Evolutionary conservation across 2,329 filamentous ascomycete species (phyloP).

Genomic region (Apiospora kogelbergensis): DNA sequence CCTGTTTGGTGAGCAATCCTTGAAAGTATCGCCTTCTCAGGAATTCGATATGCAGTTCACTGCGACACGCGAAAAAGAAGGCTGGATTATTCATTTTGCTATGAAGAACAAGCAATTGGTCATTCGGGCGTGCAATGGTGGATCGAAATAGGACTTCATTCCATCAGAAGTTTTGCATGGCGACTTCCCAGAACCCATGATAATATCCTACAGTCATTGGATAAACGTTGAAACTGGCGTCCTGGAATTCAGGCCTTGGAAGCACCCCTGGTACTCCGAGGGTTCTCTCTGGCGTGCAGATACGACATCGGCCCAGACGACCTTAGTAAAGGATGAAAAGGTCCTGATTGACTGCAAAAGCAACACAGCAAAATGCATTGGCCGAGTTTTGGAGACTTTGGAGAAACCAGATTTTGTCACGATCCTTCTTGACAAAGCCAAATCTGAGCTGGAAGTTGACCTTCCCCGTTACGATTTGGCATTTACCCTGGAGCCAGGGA

Average conservation of each 20-base stretch:
- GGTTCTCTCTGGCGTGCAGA: background rate
- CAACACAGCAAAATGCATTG: background rate
- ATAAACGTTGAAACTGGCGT: background rate
- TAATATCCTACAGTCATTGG: background rate
- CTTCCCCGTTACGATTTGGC: slow-evolving; percentile 31
- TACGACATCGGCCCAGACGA: background rate
- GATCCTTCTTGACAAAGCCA: background rate
- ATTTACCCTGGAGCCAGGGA: slow-evolving; percentile 39
- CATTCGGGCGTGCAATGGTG: background rate
- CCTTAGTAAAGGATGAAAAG: background rate
- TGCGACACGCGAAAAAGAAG: background rate
- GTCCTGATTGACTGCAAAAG: background rate
- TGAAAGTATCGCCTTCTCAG: background rate
- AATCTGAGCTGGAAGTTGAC: background rate
- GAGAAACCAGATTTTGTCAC: background rate
- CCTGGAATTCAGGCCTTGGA: background rate
- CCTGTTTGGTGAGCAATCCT: background rate
- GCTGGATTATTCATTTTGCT: background rate
- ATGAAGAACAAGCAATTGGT: background rate
- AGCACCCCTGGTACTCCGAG: background rate
- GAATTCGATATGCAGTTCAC: background rate
- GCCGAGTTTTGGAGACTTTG: background rate
- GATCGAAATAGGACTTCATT: background rate
- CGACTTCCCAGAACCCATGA: background rate
- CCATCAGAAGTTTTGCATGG: background rate